These are phyloP conservation scores for Typha latifolia DNA, from an alignment of 176 grass and related monocot genomes.

Conservation along the genomic window DNA sequence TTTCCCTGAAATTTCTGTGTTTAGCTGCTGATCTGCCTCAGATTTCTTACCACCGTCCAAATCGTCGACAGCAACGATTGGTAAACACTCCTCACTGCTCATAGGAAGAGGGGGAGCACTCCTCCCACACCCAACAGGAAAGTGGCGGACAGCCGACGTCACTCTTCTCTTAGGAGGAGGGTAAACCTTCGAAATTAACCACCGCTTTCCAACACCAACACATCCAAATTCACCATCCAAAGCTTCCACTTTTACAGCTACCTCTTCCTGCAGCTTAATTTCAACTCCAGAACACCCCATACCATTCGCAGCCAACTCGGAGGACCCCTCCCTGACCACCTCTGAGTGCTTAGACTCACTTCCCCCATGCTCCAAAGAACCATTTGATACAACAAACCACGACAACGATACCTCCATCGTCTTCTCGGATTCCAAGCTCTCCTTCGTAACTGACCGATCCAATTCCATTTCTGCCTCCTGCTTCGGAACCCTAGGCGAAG, in stretches of 20 bases:
- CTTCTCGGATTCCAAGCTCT: neutral
- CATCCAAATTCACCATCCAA: neutral
- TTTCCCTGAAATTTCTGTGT: neutral
- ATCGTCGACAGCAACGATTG: constrained; percentile 12
- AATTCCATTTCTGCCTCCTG: neutral
- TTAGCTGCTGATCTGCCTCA: neutral
- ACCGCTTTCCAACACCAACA: constrained; percentile 17
- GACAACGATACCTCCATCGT: neutral
- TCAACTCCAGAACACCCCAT: neutral
- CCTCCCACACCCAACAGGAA: constrained; percentile 42
- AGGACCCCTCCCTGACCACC: neutral
- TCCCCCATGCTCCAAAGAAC: neutral
- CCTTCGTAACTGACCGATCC: neutral
- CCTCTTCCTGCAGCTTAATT: neutral
- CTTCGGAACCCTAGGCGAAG: neutral
- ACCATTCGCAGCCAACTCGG: neutral
- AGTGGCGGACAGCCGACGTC: constrained; percentile 30
- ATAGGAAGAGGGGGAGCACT: neutral
- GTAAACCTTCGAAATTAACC: constrained; percentile 32
- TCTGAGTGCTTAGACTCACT: neutral
- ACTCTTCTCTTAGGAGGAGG: constrained; percentile 38
- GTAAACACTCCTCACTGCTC: neutral
- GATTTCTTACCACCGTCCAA: constrained; percentile 5
- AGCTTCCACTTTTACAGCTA: neutral
- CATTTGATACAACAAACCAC: neutral